A percentile compares a stretch with the other conserved stretches of the same genome.
These are phyloP conservation scores for Nannizzia gypsea DNA, from an alignment of 2,329 filamentous ascomycete genomes.

Conservation along the genomic window DNA sequence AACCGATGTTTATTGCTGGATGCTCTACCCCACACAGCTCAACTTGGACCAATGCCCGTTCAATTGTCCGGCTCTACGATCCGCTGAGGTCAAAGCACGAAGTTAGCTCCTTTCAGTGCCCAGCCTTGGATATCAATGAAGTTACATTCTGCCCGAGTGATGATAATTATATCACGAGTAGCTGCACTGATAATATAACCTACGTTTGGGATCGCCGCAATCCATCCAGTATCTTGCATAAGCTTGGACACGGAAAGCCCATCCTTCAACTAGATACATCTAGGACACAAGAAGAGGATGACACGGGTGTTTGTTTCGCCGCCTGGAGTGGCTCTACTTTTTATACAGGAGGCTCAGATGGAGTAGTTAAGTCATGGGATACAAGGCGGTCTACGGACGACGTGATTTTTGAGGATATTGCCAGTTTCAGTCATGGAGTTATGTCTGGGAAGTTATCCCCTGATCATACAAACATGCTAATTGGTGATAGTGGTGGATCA, in stretches of 20 bases:
- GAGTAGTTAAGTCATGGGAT: conserved; percentile 49
- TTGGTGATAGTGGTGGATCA: conserved; percentile 47
- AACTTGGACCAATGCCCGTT: conserved; percentile 30
- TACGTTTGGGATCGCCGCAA: conserved; percentile 50
- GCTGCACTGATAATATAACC: conserved; percentile 48
- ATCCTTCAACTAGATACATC: conserved; percentile 35
- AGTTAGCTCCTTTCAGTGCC: conserved; percentile 42
- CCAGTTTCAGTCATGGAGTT: conserved; percentile 40
- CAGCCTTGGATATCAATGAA: conserved; percentile 51
- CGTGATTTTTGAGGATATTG: conserved; percentile 41
- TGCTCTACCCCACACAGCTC: conserved; percentile 15
- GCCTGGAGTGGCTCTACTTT: conserved; percentile 46
- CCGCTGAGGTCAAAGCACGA: conserved; percentile 25
- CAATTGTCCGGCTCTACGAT: conserved; percentile 44
- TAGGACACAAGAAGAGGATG: conserved; percentile 37
- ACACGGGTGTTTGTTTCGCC: conserved; percentile 48
- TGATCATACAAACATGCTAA: conserved; percentile 43
- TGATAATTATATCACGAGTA: conserved; percentile 43
- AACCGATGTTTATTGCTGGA: conserved; percentile 42
- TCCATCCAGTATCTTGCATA: conserved; percentile 36
- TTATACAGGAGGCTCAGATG: conserved; percentile 51
- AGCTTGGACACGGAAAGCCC: conserved; percentile 40
- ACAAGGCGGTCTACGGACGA: conserved; percentile 42
- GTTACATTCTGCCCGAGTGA: conserved; percentile 39
- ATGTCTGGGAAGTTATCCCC: conserved; percentile 48